These are phyloP conservation scores for Pulveroboletus sp. DNA, from an alignment of 768 basidiomycete species.

Conservation along the genomic window DNA sequence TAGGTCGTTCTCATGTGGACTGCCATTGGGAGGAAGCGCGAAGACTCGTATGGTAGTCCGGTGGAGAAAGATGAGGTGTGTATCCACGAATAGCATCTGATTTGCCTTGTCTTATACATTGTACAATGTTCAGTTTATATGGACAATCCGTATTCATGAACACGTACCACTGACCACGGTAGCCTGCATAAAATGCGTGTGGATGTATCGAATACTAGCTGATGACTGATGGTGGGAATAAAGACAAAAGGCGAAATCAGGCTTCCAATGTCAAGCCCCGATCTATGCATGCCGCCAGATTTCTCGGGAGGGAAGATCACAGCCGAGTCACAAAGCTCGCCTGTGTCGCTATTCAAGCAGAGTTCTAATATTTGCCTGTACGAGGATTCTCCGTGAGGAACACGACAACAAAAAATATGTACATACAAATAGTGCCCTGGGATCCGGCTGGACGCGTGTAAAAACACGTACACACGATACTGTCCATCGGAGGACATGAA, in stretches of 20 bases:
- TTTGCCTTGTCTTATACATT: no score
- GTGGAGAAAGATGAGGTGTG: not conserved
- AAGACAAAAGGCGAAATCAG: not conserved
- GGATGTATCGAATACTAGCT: not conserved
- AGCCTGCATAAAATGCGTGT: not conserved
- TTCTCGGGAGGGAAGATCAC: not conserved
- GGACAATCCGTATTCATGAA: no score
- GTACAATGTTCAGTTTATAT: no score
- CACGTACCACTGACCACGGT: not conserved
- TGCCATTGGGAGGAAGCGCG: no score
- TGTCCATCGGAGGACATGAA: not conserved
- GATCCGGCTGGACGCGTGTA: not conserved
- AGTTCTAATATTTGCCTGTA: not conserved
- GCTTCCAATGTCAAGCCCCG: not conserved
- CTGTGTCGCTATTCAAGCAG: not conserved
- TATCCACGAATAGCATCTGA: not conserved
- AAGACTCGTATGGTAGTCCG: not conserved
- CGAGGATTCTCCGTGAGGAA: no score
- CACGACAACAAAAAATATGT: no score
- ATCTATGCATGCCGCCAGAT: no score
- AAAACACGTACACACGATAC: not conserved
- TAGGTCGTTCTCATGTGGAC: no score
- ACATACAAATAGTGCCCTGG: not conserved
- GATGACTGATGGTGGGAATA: fast-evolving
- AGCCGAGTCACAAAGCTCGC: not conserved